Evolutionary conservation across 164 flowering plant species (phyloP), one percentile per base, ranked within the genome.

Genomic region (Sextonia rubra): DNA sequence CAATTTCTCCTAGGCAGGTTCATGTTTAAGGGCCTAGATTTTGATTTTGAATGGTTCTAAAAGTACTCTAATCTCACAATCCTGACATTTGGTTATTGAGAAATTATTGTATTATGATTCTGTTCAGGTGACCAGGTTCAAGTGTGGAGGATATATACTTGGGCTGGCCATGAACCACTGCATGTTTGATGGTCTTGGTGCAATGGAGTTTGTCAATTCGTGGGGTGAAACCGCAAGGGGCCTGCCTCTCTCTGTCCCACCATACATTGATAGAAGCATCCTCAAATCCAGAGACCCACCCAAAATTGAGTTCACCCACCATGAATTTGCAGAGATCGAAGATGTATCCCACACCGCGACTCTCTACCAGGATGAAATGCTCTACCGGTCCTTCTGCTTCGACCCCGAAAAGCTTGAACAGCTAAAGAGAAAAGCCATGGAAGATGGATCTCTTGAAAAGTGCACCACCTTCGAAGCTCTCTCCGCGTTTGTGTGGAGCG

Each of bases 381-480:
- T 71, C 23, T 87, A 87, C 79, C 79, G 77, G n/a, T 86, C 94
- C 60, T 95, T 93, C 86, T 85, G 82, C 68, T 93, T 93, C 55
- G 83, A 79, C 62, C 86, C 87, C 1, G 92, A 89, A 11, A 86
- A 84, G 85, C 91, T 92, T 8, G 86, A 83, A 2, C 60, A 73
- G 15, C 86, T 93, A 74, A 90, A 90, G 82, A 72, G 25, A 64
- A 83, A 75, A 47, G 93, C 89, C 74, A 72, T 81, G 78, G 87
- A 83, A 75, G 92, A 84, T 65, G 90, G 89, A 8, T 76, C 66
- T 61, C 73, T 90, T 2, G 44, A 73, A 6, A 87, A 84, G 55
- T 95, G 97, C 83, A 90, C 97, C 12, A 89, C 91, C 1, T 95
- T 95, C 55, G 91, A 93, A 83, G 93, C 88, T 32, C 89, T 95